Evolutionary conservation across 2,329 filamentous ascomycete species (phyloP), one percentile per base, ranked within the genome.

Genomic region (Fusarium sp.): DNA sequence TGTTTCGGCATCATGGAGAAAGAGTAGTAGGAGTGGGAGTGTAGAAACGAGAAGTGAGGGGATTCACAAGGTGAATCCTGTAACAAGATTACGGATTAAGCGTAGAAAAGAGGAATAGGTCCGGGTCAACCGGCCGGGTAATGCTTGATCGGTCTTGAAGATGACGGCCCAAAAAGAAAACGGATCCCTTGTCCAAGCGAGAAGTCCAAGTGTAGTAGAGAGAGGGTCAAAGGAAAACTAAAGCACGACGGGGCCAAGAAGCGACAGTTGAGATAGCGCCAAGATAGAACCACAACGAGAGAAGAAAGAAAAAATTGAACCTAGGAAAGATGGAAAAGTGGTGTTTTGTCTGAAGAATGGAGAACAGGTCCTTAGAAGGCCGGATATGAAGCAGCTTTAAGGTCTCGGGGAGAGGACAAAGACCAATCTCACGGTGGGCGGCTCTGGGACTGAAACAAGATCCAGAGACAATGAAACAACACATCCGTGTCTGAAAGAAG

Each of bases 391-490:
- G 76, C 74, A 79, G 70, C 74, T 79, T 79, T 78, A 79, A 80
- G 74, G 60, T 39, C 75, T 65, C 54, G 61, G 45, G 64, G 69
- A 63, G 66, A 67, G 63, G 61, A 74, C 71, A 75, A 69, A 73
- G 65, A 46, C 77, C 77, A 78, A 76, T 78, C 73, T 77, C 76
- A 74, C 72, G 63, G 21, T 74, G 68, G 78, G 78, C 76, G 78
- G 73, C 61, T 77, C 70, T 69, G 51, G 21, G 52, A 74, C 70
- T 80, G 79, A 81, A 80, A 80, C 79, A 66, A 73, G 71, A 54
- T 69, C 60, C 72, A 78, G 71, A 72, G 78, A 80, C 79, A 80
- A 82, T 88, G 86, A 89, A 89, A 89, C 86, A 78, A 73, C 76
- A 78, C 79, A 80, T 70, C 80, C 84, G 86, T 88, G 80, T 88